A percentile compares a stretch with the other conserved stretches of the same genome.
These are phyloP conservation scores for Cytospora mali DNA, from an alignment of 2,329 filamentous ascomycete genomes.

Conservation along the genomic window DNA sequence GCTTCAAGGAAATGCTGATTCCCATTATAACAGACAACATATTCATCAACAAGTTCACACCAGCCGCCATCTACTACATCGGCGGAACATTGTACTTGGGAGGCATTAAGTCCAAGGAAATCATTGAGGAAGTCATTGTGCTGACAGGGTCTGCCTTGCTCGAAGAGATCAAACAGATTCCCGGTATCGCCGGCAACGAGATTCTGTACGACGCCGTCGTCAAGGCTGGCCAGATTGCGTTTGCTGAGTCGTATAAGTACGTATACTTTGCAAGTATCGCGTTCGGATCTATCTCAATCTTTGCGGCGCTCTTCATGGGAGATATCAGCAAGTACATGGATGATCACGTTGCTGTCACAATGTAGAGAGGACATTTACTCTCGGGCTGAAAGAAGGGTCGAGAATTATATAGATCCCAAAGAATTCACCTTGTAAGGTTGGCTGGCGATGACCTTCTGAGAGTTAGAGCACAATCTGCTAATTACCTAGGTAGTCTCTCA, in stretches of 20 bases:
- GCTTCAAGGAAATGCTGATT: background rate
- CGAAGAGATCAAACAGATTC: slow-evolving; percentile 48
- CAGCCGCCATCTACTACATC: slow-evolving; percentile 49
- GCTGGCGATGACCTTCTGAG: too few relatives aligned
- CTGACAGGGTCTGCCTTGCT: slow-evolving; percentile 57
- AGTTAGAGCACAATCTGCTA: too few relatives aligned
- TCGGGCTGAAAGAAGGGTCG: background rate
- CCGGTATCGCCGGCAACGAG: slow-evolving; percentile 55
- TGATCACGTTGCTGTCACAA: slow-evolving; percentile 58
- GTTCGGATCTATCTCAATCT: slow-evolving; percentile 58
- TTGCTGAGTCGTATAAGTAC: slow-evolving; percentile 59
- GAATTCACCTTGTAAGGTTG: background rate
- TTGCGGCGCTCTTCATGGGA: slow-evolving; percentile 61
- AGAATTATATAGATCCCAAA: background rate
- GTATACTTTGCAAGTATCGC: slow-evolving; percentile 66
- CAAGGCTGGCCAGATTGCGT: slow-evolving; percentile 57
- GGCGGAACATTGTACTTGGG: slow-evolving; percentile 53
- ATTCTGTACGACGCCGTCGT: slow-evolving; percentile 56
- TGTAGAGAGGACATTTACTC: slow-evolving; percentile 31
- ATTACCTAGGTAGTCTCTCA: too few relatives aligned
- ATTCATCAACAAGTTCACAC: slow-evolving; percentile 50
- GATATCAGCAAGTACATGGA: slow-evolving; percentile 62
- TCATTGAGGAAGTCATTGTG: slow-evolving; percentile 53
- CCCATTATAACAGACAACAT: slow-evolving; percentile 44
- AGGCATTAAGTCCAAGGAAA: slow-evolving; percentile 49